A percentile compares a stretch with the other conserved stretches of the same genome.
Evolutionary conservation across 2,329 filamentous ascomycete species (phyloP).

Genomic region (Penicillium sp.): DNA sequence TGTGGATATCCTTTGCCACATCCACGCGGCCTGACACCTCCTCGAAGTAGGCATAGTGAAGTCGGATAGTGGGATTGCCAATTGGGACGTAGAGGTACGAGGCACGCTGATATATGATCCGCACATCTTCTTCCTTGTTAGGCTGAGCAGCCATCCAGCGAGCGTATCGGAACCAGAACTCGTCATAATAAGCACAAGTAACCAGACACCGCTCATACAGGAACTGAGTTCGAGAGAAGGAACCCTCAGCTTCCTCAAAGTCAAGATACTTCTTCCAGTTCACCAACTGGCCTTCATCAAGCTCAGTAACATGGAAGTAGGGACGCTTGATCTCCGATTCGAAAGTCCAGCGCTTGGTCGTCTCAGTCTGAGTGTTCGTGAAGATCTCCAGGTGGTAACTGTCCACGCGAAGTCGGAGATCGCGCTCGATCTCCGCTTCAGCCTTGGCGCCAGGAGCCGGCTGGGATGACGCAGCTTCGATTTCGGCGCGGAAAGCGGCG

Average conservation of each 20-base stretch:
- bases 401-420: constrained; percentile 77
- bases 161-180: constrained; percentile 97
- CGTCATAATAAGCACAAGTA: constrained; percentile 90
- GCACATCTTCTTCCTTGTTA: constrained; percentile 81
- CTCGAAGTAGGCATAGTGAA: constrained; percentile 94
- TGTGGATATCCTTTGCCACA: constrained; percentile 79
- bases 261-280: constrained; percentile 98
- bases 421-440: constrained; percentile 77
- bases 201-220: constrained; percentile 93
- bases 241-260: constrained; percentile 84
- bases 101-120: constrained; percentile 87
- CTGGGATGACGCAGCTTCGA: constrained; percentile 55
- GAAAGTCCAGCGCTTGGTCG: constrained; percentile 89
- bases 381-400: constrained; percentile 78
- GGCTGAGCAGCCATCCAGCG: constrained; percentile 85
- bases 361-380: constrained; percentile 77
- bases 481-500: constrained; percentile 65
- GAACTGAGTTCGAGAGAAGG: constrained; percentile 71
- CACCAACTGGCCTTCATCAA: constrained; percentile 76
- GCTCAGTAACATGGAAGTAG: constrained; percentile 93
- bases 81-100: constrained; percentile 83
- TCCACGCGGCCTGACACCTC: constrained; percentile 75
- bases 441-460: constrained; percentile 50
- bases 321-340: constrained; percentile 93
- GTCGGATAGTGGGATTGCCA: constrained; percentile 74